Conservation (phyloP, 2,329 filamentous ascomycete species). For the Fusarium chaquense region DNA sequence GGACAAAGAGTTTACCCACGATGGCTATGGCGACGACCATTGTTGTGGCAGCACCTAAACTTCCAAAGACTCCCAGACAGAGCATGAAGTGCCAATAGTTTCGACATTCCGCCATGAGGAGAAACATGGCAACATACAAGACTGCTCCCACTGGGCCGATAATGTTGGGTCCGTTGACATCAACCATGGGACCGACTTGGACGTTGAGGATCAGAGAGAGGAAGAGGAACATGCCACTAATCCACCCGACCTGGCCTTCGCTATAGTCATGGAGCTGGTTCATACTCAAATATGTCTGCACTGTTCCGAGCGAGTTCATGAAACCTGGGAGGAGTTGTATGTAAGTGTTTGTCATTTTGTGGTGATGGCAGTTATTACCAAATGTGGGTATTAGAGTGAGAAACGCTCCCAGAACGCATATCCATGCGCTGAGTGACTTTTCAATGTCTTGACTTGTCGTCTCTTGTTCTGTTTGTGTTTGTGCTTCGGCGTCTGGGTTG, state of each 20-base stretch:
- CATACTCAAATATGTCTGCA: slow-evolving; percentile 60
- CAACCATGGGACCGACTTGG: slow-evolving; percentile 62
- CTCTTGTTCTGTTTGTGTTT: slow-evolving; percentile 16
- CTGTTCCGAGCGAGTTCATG: slow-evolving; percentile 61
- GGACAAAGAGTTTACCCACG: slow-evolving; percentile 49
- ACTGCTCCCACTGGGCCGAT: slow-evolving; percentile 55
- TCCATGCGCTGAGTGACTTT: slow-evolving; percentile 38
- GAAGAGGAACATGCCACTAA: slow-evolving; percentile 60
- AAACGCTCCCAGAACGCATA: slow-evolving; percentile 45
- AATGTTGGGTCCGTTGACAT: slow-evolving; percentile 59
- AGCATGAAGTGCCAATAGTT: slow-evolving; percentile 63
- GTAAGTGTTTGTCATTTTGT: background rate
- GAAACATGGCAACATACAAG: slow-evolving; percentile 55
- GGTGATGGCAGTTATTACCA: slow-evolving; percentile 24
- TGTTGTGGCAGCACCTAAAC: slow-evolving; percentile 55
- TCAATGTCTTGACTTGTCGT: slow-evolving; percentile 29
- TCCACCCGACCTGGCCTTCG: slow-evolving; percentile 62
- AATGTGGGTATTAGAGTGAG: slow-evolving; percentile 42
- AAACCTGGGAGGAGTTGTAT: slow-evolving; percentile 52
- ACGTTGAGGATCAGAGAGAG: slow-evolving; percentile 59
- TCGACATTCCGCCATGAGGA: slow-evolving; percentile 60
- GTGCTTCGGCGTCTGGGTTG: slow-evolving; percentile 29
- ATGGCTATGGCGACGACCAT: slow-evolving; percentile 52
- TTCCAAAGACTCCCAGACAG: slow-evolving; percentile 57
- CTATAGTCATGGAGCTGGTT: slow-evolving; percentile 59